Conservation (phyloP, 2,329 filamentous ascomycete species). For the Alternaria tenuissima region DNA sequence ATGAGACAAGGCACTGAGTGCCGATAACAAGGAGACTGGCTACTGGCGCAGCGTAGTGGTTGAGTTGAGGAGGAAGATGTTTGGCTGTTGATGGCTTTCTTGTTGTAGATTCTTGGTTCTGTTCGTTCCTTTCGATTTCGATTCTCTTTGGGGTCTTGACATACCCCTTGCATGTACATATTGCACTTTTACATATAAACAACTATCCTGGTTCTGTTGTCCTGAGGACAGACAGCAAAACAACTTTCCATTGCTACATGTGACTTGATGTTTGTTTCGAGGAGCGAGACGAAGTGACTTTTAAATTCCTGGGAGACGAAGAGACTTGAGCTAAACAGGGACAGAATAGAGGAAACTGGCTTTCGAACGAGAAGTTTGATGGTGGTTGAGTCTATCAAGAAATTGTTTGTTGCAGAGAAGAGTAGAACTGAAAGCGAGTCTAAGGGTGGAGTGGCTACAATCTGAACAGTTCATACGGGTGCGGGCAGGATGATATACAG, state of each 20-base stretch:
- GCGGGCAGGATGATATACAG: too few species aligned
- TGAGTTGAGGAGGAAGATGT: not conserved
- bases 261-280: not conserved
- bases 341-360: not conserved
- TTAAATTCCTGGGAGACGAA: not conserved
- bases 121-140: not conserved
- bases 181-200: not conserved
- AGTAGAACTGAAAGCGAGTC: not conserved
- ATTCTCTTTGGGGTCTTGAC: slow-evolving; percentile 4
- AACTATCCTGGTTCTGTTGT: not conserved
- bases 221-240: not conserved
- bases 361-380: not conserved
- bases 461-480: not conserved
- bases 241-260: not conserved
- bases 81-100: slow-evolving; percentile 1
- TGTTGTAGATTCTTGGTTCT: slow-evolving; percentile 2
- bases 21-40: not conserved
- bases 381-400: not conserved
- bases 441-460: not conserved
- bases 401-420: not conserved
- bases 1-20: not conserved
- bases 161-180: slow-evolving; percentile 12
- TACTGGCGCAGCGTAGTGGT: not conserved
- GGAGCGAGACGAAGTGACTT: not conserved
- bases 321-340: not conserved